These are phyloP conservation scores for Alternaria consortialis DNA, from an alignment of 2,329 filamentous ascomycete genomes.

Conservation along the genomic window DNA sequence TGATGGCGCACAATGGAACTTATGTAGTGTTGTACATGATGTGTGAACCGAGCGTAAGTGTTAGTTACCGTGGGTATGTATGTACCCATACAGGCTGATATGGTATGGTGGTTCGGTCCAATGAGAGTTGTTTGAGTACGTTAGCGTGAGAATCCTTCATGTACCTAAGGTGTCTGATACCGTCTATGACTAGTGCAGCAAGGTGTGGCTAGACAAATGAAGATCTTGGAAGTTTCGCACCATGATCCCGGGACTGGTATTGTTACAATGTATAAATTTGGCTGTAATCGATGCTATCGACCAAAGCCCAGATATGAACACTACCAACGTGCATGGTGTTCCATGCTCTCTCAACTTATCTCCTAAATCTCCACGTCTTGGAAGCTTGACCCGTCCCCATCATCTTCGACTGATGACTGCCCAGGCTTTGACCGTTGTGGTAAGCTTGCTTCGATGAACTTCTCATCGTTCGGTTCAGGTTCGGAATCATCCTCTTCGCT, in stretches of 20 bases:
- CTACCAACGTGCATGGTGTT: background rate
- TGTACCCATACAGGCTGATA: background rate
- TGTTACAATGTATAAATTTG: conserved; percentile 14
- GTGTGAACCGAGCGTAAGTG: background rate
- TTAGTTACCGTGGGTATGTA: background rate
- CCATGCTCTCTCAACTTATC: background rate
- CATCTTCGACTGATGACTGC: conserved; percentile 39
- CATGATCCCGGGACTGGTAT: background rate
- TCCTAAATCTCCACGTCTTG: conserved; percentile 43
- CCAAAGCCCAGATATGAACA: background rate
- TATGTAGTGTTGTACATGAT: background rate
- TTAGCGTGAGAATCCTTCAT: background rate
- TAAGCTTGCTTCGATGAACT: conserved; percentile 40
- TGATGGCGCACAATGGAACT: background rate
- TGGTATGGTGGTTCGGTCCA: conserved; percentile 3
- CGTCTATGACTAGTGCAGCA: background rate
- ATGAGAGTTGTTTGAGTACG: background rate
- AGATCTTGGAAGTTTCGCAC: background rate
- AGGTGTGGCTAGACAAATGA: background rate
- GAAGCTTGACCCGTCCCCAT: conserved; percentile 46
- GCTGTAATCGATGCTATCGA: background rate
- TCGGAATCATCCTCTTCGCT: conserved; percentile 37
- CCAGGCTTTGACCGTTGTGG: conserved; percentile 39
- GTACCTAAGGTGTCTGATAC: background rate
- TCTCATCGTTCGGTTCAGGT: conserved; percentile 30